Evolutionary conservation across 805 yeast species (phyloP).

Genomic region (Ogataea nakhonphanomensis): DNA sequence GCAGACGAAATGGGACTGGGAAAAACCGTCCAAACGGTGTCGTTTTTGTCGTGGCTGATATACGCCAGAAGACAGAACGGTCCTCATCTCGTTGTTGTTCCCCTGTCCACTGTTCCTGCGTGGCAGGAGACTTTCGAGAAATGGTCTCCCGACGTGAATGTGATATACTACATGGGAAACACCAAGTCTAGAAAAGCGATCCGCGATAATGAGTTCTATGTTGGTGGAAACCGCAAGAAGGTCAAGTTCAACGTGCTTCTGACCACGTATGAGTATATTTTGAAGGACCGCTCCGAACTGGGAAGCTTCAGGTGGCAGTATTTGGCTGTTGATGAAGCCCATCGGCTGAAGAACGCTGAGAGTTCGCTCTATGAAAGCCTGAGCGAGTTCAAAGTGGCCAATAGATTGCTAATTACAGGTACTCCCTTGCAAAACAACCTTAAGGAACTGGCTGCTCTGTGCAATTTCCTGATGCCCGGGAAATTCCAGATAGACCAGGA

Average conservation of each 20-base stretch:
- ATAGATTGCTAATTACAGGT: constrained; percentile 90
- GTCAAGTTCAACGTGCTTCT: constrained; percentile 87
- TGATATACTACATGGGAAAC: constrained; percentile 90
- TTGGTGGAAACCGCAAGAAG: constrained; percentile 53
- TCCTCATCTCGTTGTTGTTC: constrained; percentile 95
- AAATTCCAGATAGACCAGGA: constrained; percentile 86
- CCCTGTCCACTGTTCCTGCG: constrained; percentile 92
- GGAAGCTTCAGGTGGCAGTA: constrained; percentile 92
- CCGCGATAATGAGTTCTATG: constrained; percentile 80
- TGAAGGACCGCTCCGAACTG: constrained; percentile 79
- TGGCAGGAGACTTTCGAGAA: constrained; percentile 99
- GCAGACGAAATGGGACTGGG: constrained; percentile 99
- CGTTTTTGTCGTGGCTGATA: constrained; percentile 90
- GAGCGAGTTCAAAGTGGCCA: constrained; percentile 74
- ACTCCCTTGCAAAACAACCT: constrained; percentile 96
- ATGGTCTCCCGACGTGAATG: constrained; percentile 96
- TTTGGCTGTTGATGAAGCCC: constrained; percentile 98
- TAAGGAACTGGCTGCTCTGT: constrained; percentile 91
- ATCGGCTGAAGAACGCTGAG: constrained; percentile 90
- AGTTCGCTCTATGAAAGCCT: constrained; percentile 89
- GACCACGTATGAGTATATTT: constrained; percentile 94
- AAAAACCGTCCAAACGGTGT: constrained; percentile 94
- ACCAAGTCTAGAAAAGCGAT: constrained; percentile 78
- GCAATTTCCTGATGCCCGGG: constrained; percentile 96
- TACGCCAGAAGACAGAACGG: constrained; percentile 97